Conservation (phyloP, 2,329 filamentous ascomycete species). For the Verticillium nubilum region DNA sequence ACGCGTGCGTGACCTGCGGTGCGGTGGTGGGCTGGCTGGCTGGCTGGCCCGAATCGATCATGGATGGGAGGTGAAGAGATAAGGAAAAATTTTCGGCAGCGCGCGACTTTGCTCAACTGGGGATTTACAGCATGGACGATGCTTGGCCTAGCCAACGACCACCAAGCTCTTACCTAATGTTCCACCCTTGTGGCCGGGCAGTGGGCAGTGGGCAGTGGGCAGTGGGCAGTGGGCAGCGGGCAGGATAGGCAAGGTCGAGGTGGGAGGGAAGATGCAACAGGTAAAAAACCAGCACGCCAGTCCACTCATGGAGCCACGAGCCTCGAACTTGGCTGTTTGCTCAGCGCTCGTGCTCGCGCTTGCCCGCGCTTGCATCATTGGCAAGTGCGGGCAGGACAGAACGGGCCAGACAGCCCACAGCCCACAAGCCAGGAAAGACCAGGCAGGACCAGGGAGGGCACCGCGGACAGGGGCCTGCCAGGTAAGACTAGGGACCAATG, state of each 20-base stretch:
- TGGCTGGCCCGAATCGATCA: background rate
- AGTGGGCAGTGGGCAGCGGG: background rate
- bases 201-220: background rate
- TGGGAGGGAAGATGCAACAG: background rate
- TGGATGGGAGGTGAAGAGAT: slow-evolving; percentile 6
- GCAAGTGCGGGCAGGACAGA: background rate
- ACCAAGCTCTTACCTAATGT: slow-evolving; percentile 5
- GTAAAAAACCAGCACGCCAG: background rate
- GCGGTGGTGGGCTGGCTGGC: background rate
- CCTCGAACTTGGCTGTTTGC: background rate
- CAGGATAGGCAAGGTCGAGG: background rate
- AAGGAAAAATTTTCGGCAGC: slow-evolving; percentile 12
- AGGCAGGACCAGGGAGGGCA: background rate
- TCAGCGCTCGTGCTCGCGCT: background rate
- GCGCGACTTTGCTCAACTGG: background rate
- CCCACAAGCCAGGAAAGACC: too few species aligned
- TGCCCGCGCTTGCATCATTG: background rate
- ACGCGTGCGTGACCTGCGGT: background rate
- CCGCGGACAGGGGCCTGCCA: background rate
- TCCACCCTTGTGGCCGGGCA: background rate
- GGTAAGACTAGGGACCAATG: background rate
- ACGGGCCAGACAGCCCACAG: background rate
- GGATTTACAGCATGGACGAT: background rate
- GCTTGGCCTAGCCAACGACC: slow-evolving; percentile 8
- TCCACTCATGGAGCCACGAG: slow-evolving; percentile 3